Evolutionary conservation across 2,329 filamentous ascomycete genomes (phyloP).

Genomic region (Colletotrichum horii): DNA sequence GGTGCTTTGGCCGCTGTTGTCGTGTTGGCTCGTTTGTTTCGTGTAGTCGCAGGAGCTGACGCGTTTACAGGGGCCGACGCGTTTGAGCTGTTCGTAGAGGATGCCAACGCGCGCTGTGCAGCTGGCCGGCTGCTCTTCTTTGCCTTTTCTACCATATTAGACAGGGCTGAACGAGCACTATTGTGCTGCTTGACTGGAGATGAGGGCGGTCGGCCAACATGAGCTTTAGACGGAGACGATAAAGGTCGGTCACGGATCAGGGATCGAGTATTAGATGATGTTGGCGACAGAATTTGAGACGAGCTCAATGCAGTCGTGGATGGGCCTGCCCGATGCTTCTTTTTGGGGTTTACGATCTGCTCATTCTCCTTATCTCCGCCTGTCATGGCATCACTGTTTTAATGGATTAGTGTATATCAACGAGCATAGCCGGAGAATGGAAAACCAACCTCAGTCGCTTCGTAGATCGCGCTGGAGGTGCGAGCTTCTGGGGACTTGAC

Average conservation of each 20-base stretch:
- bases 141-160: constrained; percentile 65
- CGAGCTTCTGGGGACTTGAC: constrained; percentile 40
- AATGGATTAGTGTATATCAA: constrained; percentile 25
- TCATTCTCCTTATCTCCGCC: constrained; percentile 80
- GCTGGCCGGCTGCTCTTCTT: constrained; percentile 58
- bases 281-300: constrained; percentile 76
- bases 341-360: constrained; percentile 71
- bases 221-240: constrained; percentile 60
- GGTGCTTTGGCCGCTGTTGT: constrained; percentile 38
- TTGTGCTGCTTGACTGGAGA: constrained; percentile 63
- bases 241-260: constrained; percentile 55
- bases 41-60: constrained; percentile 33
- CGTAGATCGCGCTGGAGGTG: constrained; percentile 31
- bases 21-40: constrained; percentile 37
- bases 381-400: constrained; percentile 64
- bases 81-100: constrained; percentile 48
- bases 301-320: constrained; percentile 46
- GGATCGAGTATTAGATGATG: constrained; percentile 80
- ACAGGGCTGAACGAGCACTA: constrained; percentile 46
- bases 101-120: constrained; percentile 49
- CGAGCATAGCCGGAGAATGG: background rate
- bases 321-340: constrained; percentile 56
- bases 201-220: constrained; percentile 61
- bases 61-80: constrained; percentile 19
- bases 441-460: constrained; percentile 57